A percentile compares a stretch with the other conserved stretches of the same genome.
These are phyloP conservation scores for Malassezia brasiliensis DNA, from an alignment of 1,284 basidiomycete genomes.

Conservation along the genomic window DNA sequence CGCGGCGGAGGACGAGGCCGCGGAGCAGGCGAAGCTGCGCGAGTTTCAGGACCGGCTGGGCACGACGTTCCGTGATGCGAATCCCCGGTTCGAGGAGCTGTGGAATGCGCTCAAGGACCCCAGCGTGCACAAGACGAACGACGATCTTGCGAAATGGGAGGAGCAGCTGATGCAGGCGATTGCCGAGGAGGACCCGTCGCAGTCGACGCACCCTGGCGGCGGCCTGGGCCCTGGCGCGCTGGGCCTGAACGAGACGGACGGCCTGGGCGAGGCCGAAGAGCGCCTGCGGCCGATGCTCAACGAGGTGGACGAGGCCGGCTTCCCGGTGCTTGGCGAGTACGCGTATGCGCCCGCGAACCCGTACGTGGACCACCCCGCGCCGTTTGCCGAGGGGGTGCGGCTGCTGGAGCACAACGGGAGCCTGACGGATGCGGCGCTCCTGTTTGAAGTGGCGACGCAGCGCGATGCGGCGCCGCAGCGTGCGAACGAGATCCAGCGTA, in stretches of 20 bases:
- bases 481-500: slow-evolving; percentile 61
- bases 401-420: slow-evolving; percentile 66
- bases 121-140: slow-evolving; percentile 22
- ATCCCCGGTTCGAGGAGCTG: slow-evolving; percentile 42
- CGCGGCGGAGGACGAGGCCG: slow-evolving; percentile 23
- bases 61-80: slow-evolving; percentile 27
- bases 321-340: slow-evolving; percentile 39
- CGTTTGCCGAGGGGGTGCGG: slow-evolving; percentile 56
- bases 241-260: slow-evolving; percentile 32
- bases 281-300: slow-evolving; percentile 30
- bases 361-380: slow-evolving; percentile 55
- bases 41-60: slow-evolving; percentile 34
- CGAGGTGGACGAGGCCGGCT: slow-evolving; percentile 36
- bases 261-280: slow-evolving; percentile 40
- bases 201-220: slow-evolving; percentile 50
- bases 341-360: slow-evolving; percentile 54
- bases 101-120: slow-evolving; percentile 42
- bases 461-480: slow-evolving; percentile 26
- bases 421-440: slow-evolving; percentile 68
- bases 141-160: slow-evolving; percentile 61
- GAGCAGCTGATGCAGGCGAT: slow-evolving; percentile 50
- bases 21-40: slow-evolving; percentile 26
- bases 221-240: slow-evolving; percentile 33
- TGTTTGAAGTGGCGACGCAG: slow-evolving; percentile 69
- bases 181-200: slow-evolving; percentile 55